Base-by-base conservation (phyloP, 148 eudicot species). In the Camellia sinensis region DNA sequence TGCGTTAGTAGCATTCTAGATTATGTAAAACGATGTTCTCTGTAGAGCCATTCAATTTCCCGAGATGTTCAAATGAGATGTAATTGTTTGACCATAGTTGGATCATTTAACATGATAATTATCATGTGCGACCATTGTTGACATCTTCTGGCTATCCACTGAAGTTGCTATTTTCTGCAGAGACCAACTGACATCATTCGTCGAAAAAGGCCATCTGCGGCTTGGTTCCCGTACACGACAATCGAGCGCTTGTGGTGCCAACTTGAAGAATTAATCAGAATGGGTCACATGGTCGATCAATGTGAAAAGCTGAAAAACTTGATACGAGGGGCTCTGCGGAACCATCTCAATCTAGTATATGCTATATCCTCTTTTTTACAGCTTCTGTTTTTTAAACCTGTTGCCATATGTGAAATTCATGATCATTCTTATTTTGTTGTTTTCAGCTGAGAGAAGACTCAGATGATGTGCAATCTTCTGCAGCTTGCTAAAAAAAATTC, bases 211-310 rank as follows among this genome's bases (percentile, higher is more conserved):
- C 88, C 93, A 57, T 88, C 83, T 81, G 92, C 94, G 74, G 90
- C 89, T 82, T 96, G 99, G 98, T 96, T 96, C 83, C 99, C 99
- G 9, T 96, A 96, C 82, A 88, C 97, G 66, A 82, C 92, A 43
- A 84, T 96, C 62, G 95, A 94, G 83, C 97, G 89, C 15, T 78
- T 96, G 74, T 96, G 99, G 98, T 85, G 91, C 86, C 87, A 86
- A 53, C 98, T 96, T 74, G 97, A 91, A 80, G 93, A 92, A 70
- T 86, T 91, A 11, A 87, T 90, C 74, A 87, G 81, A 74, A 78
- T 71, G 63, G 95, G 97, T 79, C 93, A 93, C 83, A 93, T 89
- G 97, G 79, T 82, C 80, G 92, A 92, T 71, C 98, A 92, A 53
- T 87, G 93, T 85, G 87, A 89, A 78, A 96, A 96, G 84, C 89